These are phyloP conservation scores for Hemileia vastatrix DNA, from an alignment of 1,284 basidiomycete genomes.

Conservation along the genomic window DNA sequence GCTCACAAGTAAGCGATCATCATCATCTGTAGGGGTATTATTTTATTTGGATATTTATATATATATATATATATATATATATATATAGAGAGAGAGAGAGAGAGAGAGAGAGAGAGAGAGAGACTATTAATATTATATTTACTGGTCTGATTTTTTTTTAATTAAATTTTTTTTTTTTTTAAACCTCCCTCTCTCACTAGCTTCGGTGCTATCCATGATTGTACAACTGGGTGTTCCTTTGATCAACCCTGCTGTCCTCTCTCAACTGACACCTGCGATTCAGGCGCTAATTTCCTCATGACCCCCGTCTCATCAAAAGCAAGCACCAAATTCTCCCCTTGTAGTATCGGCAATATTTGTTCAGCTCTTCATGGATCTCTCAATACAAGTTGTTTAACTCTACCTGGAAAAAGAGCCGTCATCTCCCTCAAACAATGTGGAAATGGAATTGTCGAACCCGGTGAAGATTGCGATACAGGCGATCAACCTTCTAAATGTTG, in stretches of 20 bases:
- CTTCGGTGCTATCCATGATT: conserved; percentile 56
- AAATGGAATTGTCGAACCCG: conserved; percentile 61
- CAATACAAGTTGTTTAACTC: conserved; percentile 42
- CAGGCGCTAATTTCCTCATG: conserved; percentile 45
- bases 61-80: too few relatives aligned
- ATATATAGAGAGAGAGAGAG: too few relatives aligned
- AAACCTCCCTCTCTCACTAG: not conserved
- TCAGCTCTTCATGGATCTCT: conserved; percentile 40
- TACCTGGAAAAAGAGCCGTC: conserved; percentile 10
- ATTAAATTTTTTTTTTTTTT: not conserved
- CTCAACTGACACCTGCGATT: conserved; percentile 55
- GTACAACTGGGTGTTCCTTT: conserved; percentile 55
- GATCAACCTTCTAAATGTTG: conserved; percentile 59
- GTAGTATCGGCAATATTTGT: conserved; percentile 77
- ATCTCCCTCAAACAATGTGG: conserved; percentile 65
- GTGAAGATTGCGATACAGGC: conserved; percentile 85
- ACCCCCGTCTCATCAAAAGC: conserved; percentile 56
- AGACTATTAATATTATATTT: too few relatives aligned
- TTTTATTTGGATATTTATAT: too few relatives aligned
- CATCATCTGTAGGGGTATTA: too few relatives aligned
- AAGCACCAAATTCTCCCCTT: conserved; percentile 65
- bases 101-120: too few relatives aligned
- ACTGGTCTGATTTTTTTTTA: too few relatives aligned
- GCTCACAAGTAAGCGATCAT: conserved; percentile 49
- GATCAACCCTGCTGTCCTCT: conserved; percentile 62